Base-by-base conservation (phyloP, 2,329 filamentous ascomycete genomes). In the Aspergillus pseudoglaucus region DNA sequence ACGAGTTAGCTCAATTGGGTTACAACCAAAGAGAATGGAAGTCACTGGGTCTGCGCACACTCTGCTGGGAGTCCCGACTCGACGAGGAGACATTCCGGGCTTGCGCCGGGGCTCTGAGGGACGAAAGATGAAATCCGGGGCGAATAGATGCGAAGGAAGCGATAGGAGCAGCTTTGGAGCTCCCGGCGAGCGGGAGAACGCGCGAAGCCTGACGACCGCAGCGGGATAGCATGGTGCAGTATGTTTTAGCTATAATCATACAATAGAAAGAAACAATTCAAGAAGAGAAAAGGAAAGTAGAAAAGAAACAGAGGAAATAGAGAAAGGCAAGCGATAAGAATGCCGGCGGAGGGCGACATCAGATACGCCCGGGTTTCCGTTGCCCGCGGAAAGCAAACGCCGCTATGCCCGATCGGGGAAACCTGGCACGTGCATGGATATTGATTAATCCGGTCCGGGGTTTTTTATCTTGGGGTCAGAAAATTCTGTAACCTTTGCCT, bases 11-110 rank as follows among this genome's bases (percentile, higher is more conserved):
- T 49, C 27, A 35, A 49, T 40, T 30, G 25, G 9, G 25, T 30
- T 12, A 12, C 25, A 30, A 12, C 25, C 25, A 12, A 12, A 30
- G 25, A 4, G 25, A 30, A 30, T 30, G 25, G 10, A 30, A 30
- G 17, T 8, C 37, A 39, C 17, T 6, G 4, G 37, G 17, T 42
- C 18, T 37, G 44, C 57, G 40, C 52, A 73, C 70, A 59, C 66
- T 68, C 44, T 73, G 70, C 54, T 74, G 71, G 39, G 62, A 62
- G 55, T 73, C 68, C 2, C 64, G 61, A 50, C 59, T 67, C 41
- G 63, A 60, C 44, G 68, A 65, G 18, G 68, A 67, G 44, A 69
- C 66, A 54, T 59, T 60, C 52, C 70, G 69, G 57, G 58, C 62
- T 60, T 67, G 65, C 45, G 57, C 46, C 35, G 53, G 48, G 25